Percentiles rank a stretch among this genome's conserved stretches.
Evolutionary conservation across 2,329 filamentous ascomycete genomes (phyloP).

Genomic region (Fusarium azukiicola): DNA sequence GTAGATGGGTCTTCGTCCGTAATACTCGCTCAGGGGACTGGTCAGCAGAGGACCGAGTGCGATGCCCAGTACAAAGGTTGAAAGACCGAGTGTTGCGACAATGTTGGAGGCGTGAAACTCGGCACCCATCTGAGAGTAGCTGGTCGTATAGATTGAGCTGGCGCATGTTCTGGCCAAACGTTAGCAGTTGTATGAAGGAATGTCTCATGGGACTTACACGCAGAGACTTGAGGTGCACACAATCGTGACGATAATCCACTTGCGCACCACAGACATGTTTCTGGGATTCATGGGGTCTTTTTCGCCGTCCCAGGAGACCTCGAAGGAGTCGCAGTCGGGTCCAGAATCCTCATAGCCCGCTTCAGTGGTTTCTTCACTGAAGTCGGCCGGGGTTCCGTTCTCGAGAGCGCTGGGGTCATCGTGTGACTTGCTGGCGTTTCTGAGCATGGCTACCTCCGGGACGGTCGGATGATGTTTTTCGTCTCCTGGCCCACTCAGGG

Average conservation of each 20-base stretch:
- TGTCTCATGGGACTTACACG: slow-evolving; percentile 32
- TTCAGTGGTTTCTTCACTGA: slow-evolving; percentile 40
- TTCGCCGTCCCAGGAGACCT: slow-evolving; percentile 40
- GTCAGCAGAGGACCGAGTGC: slow-evolving; percentile 77
- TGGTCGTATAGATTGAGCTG: slow-evolving; percentile 84
- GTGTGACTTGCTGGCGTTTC: neutral
- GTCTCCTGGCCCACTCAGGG: neutral
- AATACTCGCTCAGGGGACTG: slow-evolving; percentile 83
- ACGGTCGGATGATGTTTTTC: neutral
- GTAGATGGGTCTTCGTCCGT: slow-evolving; percentile 89
- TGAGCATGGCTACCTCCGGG: neutral
- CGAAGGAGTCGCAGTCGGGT: neutral
- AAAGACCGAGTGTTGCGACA: slow-evolving; percentile 39
- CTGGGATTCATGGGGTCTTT: slow-evolving; percentile 37
- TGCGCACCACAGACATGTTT: slow-evolving; percentile 37
- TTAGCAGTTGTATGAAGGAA: neutral
- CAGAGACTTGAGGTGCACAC: slow-evolving; percentile 40
- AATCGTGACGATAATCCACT: slow-evolving; percentile 44
- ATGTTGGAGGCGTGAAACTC: slow-evolving; percentile 40
- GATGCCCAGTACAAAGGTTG: slow-evolving; percentile 70
- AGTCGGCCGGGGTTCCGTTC: neutral
- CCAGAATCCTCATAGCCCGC: slow-evolving; percentile 11
- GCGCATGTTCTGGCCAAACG: slow-evolving; percentile 81
- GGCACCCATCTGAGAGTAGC: slow-evolving; percentile 41
- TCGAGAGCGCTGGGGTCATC: neutral